Percentiles rank a stretch among this genome's conserved stretches.
Conservation (phyloP, 352 stramenopile genomes). For the Phytophthora quininea region DNA sequence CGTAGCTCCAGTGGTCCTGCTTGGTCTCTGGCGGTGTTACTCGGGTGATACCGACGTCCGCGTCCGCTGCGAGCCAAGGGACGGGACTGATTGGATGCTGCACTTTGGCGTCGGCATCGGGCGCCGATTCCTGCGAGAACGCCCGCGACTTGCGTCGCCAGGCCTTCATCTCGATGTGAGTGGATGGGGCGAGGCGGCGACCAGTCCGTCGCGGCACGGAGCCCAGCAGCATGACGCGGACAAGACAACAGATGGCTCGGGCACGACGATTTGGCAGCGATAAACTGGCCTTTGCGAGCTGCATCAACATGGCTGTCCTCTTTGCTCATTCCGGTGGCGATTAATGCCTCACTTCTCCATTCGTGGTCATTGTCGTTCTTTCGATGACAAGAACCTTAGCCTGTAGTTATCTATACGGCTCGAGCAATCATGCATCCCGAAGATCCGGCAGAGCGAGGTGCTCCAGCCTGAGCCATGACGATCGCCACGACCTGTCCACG, state of each 20-base stretch:
- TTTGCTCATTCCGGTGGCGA: too few relatives aligned
- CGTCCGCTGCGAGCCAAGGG: slow-evolving; percentile 48
- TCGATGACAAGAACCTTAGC: too few relatives aligned
- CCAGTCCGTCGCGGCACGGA: slow-evolving; percentile 16
- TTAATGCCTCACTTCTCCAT: too few relatives aligned
- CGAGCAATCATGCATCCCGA: too few relatives aligned
- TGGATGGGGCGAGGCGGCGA: not conserved
- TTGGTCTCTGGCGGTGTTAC: slow-evolving; percentile 18
- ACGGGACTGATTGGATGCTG: not conserved
- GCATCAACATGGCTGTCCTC: too few relatives aligned
- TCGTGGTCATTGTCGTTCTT: too few relatives aligned
- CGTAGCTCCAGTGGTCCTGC: slow-evolving; percentile 42
- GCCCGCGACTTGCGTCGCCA: slow-evolving; percentile 18
- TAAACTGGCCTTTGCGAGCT: not conserved
- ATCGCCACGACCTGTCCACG: slow-evolving; percentile 28
- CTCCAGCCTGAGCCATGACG: slow-evolving; percentile 15
- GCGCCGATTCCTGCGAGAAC: not conserved
- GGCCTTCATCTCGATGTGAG: slow-evolving; percentile 21
- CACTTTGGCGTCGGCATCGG: not conserved
- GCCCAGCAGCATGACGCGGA: slow-evolving; percentile 12
- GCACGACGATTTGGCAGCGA: not conserved
- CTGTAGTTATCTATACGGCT: too few relatives aligned
- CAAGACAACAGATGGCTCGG: slow-evolving; percentile 18
- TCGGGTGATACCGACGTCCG: slow-evolving; percentile 59
- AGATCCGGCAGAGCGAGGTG: too few relatives aligned